Base-by-base conservation (phyloP, 2,329 filamentous ascomycete species). In the Diatrype stigma region DNA sequence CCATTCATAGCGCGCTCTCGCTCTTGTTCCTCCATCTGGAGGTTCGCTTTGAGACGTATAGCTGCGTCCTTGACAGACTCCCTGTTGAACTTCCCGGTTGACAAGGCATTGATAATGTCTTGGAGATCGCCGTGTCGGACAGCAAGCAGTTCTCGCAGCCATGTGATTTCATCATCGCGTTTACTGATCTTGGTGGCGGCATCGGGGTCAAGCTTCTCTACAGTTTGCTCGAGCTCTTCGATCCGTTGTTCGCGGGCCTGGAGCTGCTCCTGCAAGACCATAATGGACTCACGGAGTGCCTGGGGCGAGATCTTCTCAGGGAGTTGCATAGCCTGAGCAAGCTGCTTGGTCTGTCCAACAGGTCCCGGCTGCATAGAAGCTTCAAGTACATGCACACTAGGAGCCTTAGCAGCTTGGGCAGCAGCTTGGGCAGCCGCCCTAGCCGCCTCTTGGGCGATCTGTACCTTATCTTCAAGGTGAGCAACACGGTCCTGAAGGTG, bases 1-100 rank as follows among this genome's bases (percentile, higher is more conserved):
- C 85, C 85, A 49, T 87, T 85, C 71, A 89, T 81, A 1, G 90
- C 86, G 53, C 94, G 82, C 69, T 97, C 93, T 47, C 90, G 89
- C 71, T 96, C 92, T 67, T 96, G 90, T 66, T 95, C 89, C 69
- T 99, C 93, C 94, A 99, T 99, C 67, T 97, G 90, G 34, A 99
- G 77, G 63, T 96, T 96, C 14, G 94, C 90, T 67, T 90, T 90
- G 54, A 99, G 85, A 48, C 94, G 87, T 60, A 97, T 97, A 34
- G 90, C 89, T 6, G 92, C 91, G 66, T 97, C 92, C 61, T 89
- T 89, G 56, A 96, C 88, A 6, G 82, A 80, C 55, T 90, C 84
- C 51, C 84, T 82, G 67, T 97, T 86, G 66, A 89, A 94, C 23
- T 79, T 75, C 4, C 91, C 86, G 55, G 85, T 79, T 2, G 87